These are phyloP conservation scores for Oryza longistaminata DNA, from an alignment of 176 grass and related monocot species.

Conservation along the genomic window DNA sequence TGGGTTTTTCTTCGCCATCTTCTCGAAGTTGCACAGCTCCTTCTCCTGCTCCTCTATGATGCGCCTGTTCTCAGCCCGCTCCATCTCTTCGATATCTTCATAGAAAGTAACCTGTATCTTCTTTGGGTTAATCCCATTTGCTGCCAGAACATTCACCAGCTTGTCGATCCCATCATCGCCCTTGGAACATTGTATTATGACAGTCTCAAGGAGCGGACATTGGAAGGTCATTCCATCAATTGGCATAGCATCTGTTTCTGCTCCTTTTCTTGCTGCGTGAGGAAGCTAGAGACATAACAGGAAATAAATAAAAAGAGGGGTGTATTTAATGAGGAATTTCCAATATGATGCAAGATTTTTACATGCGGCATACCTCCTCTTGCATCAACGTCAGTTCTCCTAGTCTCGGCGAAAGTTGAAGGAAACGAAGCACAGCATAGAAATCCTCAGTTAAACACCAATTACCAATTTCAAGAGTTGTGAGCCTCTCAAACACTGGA, in stretches of 20 bases:
- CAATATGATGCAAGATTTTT: background rate
- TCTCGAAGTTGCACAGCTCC: constrained; percentile 4
- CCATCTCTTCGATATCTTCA: background rate
- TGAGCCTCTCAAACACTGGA: constrained; percentile 19
- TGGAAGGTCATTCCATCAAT: constrained; percentile 12
- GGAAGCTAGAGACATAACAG: background rate
- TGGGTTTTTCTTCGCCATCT: constrained; percentile 14
- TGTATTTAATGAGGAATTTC: background rate
- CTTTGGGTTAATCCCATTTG: background rate
- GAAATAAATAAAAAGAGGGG: background rate
- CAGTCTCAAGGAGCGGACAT: constrained; percentile 30
- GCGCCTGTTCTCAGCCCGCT: background rate
- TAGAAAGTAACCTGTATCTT: background rate
- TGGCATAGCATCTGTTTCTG: background rate
- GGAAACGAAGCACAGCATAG: constrained; percentile 18
- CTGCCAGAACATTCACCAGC: constrained; percentile 13
- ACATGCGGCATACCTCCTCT: background rate
- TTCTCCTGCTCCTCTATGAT: background rate
- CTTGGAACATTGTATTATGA: constrained; percentile 24
- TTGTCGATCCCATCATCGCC: background rate
- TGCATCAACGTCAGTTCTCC: constrained; percentile 15
- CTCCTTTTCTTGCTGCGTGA: background rate
- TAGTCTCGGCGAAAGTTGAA: constrained; percentile 34
- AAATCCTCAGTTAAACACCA: constrained; percentile 28
- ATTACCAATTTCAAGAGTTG: constrained; percentile 13